These are phyloP conservation scores for Dothideomycetes sp. DNA, from an alignment of 2,329 filamentous ascomycete species.

Conservation along the genomic window DNA sequence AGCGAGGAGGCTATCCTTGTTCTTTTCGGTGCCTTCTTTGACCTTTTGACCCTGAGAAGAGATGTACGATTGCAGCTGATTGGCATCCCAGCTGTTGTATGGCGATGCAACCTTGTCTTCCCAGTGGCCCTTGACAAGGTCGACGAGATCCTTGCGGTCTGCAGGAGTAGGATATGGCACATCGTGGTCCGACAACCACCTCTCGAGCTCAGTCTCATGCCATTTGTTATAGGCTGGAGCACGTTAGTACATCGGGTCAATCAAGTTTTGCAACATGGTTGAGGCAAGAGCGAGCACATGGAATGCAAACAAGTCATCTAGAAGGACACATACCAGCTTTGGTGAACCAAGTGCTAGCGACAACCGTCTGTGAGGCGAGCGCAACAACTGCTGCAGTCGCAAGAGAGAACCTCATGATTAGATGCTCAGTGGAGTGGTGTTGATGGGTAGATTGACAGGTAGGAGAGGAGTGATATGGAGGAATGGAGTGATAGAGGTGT, in stretches of 20 bases:
- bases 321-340: slow-evolving; percentile 72
- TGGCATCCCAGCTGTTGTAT: slow-evolving; percentile 65
- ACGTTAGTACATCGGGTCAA: too few relatives aligned
- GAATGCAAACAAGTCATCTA: too few relatives aligned
- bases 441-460: slow-evolving; percentile 2
- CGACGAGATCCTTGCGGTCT: slow-evolving; percentile 90
- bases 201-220: slow-evolving; percentile 95
- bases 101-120: slow-evolving; percentile 62
- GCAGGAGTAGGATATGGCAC: slow-evolving; percentile 82
- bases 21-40: slow-evolving; percentile 54
- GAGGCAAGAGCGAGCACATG: too few relatives aligned
- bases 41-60: slow-evolving; percentile 59
- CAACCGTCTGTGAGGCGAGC: slow-evolving; percentile 57
- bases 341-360: slow-evolving; percentile 74
- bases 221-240: slow-evolving; percentile 90
- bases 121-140: slow-evolving; percentile 85
- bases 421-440: slow-evolving; percentile 3
- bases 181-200: slow-evolving; percentile 89
- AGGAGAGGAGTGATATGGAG: neutral
- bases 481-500: neutral
- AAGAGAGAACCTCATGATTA: slow-evolving; percentile 65
- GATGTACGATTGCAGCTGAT: slow-evolving; percentile 58
- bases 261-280: too few relatives aligned
- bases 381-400: slow-evolving; percentile 58
- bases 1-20: slow-evolving; percentile 55